Base-by-base conservation (phyloP, 495 filamentous ascomycete species). In the Chaetomium cochliodes region DNA sequence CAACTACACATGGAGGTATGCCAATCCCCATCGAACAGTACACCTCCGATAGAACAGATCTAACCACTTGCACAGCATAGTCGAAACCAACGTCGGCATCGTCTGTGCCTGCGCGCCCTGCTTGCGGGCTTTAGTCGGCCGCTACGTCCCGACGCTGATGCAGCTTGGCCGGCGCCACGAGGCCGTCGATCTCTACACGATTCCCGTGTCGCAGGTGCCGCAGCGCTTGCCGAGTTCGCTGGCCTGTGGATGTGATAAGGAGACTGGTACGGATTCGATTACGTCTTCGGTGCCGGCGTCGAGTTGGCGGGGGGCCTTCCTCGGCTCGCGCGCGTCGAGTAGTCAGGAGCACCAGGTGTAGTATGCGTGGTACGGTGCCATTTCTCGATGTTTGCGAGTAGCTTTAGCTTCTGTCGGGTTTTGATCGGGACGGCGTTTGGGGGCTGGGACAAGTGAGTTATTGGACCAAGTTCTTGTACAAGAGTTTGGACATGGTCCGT, bases 1-100 rank as follows among this genome's bases (percentile, higher is more conserved):
- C 28, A 64, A 70, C 61, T 70, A 63, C 22, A 42, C 68, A 20
- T 72, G 69, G 69, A 57, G 67, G 71, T 67, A 49, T n/a, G 69
- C 28, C 44, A n/a, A 47, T 0, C 44, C 16, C 15, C n/a, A 47
- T 8, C n/a, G 7, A 5, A 47, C 44, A 12, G 8, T 20, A 28
- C 12, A 33, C n/a, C 42, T 8, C 13, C 41, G n/a, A n/a, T n/a
- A n/a, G n/a, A n/a, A n/a, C n/a, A n/a, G n/a, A n/a, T n/a, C n/a
- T n/a, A n/a, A n/a, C n/a, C n/a, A n/a, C n/a, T n/a, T n/a, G 33
- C 41, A 52, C 58, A 72, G 69, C 26, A 49, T 67, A 2, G 57
- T 62, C 28, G 70, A 73, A 28, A 59, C 47, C 8, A 70, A 70
- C 46, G 62, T 70, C n/a, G 64, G 69, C 55, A 72, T 72, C 22